Evolutionary conservation across 208 protist species (phyloP), one percentile per base, ranked within the genome.

Genomic region (Trypanosoma cruzi): DNA sequence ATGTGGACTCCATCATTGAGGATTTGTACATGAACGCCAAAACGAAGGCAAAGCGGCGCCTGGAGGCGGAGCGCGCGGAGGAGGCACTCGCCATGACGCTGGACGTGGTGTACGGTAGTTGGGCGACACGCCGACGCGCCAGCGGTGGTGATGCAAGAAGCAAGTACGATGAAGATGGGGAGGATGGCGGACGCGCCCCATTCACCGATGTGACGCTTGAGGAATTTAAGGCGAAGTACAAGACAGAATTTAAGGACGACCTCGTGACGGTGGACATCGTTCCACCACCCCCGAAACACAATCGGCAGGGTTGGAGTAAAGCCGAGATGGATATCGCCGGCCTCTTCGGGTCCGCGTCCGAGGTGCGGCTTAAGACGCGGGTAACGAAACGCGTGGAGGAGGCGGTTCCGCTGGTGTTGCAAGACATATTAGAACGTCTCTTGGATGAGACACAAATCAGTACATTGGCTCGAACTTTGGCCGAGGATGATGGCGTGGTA

Each of bases 1-100:
- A 99, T 70, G 98, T 99, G 20, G 98, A 99, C 69, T 92, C 82
- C 44, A 99, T 99, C 58, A 98, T 99, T 67, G 85, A 96, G 64
- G 98, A 99, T 61, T 81, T 99, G 6, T 97, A 98, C 66, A 86
- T 87, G 16, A 94, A 94, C 46, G 90, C 94, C 6, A 98, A 99
- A 67, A 74, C 64, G 64, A 96, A 95, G 74, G 94, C 88, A 29
- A 89, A 87, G 72, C 81, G 85, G 28, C 71, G 76, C 31, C 68
- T 95, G 20, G 85, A 86, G 68, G 62, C 60, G 48, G 82, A 94
- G 68, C 80, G 88, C 18, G 76, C 91, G 53, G 57, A 64, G n/a
- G 85, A 97, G 79, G 93, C 89, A 32, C 66, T 84, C 20, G 77
- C 68, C 24, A 91, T 93, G 82, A 88, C 86, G 24, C 57, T 93